Evolutionary conservation across 805 yeast species (phyloP).

Genomic region (Kregervanrija fluxuum): DNA sequence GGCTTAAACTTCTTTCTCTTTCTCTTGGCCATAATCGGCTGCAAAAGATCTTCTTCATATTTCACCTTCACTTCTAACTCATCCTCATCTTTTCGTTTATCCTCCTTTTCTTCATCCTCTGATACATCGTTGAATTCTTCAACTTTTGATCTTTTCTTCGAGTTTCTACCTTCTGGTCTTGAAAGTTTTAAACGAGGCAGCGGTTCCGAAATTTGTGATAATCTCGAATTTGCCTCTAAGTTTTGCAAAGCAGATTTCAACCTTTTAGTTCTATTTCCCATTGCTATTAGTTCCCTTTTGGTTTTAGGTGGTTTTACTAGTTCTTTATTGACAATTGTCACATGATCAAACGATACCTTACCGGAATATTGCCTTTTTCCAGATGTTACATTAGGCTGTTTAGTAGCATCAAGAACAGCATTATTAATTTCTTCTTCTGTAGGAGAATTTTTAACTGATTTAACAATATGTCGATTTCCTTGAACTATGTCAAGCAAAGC

Average conservation of each 20-base stretch:
- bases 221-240: too few relatives aligned
- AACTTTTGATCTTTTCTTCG: neutral
- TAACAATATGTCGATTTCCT: slow-evolving; percentile 8
- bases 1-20: slow-evolving; percentile 22
- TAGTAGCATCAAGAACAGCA: slow-evolving; percentile 1
- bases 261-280: too few relatives aligned
- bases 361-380: slow-evolving; percentile 7
- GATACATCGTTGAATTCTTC: neutral
- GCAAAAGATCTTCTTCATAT: slow-evolving; percentile 18
- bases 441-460: slow-evolving; percentile 13
- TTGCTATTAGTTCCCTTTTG: too few relatives aligned
- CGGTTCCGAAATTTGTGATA: too few relatives aligned
- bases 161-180: too few relatives aligned
- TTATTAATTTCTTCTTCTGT: slow-evolving; percentile 7
- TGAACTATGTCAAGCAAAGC: too few relatives aligned
- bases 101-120: neutral
- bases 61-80: slow-evolving; percentile 4
- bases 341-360: slow-evolving; percentile 5
- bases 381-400: neutral
- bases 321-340: slow-evolving; percentile 1
- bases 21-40: slow-evolving; percentile 23
- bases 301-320: neutral
- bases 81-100: neutral
- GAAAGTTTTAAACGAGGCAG: too few relatives aligned
- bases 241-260: too few relatives aligned